phyloP scores from a whole-genome alignment of 176 grass and related monocot genomes.

The Thinopyrum elongatum region DNA sequence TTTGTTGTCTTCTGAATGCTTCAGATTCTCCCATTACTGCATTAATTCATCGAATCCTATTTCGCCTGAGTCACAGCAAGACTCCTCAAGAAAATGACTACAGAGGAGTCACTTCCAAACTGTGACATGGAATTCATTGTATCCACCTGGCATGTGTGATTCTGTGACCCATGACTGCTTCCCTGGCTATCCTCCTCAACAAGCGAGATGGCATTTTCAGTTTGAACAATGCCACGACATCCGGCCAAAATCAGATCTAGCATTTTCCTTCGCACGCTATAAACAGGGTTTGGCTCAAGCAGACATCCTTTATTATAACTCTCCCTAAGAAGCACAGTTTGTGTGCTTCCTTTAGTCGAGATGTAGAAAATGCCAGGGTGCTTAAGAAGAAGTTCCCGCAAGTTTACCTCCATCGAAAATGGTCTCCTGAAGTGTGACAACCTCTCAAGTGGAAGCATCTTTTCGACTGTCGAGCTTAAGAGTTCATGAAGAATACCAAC shows the following conservation, averaged over 20 bases:
- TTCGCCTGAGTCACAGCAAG: neutral
- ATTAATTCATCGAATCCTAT: neutral
- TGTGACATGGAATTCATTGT: neutral
- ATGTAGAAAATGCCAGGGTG: constrained; percentile 74
- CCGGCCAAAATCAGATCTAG: constrained; percentile 41
- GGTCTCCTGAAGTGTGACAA: constrained; percentile 51
- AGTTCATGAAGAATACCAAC: constrained; percentile 67
- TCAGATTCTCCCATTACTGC: neutral
- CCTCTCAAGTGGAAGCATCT: constrained; percentile 56
- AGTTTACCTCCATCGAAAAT: constrained; percentile 56
- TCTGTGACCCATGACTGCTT: constrained; percentile 1
- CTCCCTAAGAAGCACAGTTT: constrained; percentile 55
- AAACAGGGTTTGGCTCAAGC: constrained; percentile 51
- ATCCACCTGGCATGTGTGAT: neutral
- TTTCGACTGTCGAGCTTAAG: constrained; percentile 47
- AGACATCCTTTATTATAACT: constrained; percentile 52
- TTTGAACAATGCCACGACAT: constrained; percentile 26
- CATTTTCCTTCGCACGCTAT: constrained; percentile 51
- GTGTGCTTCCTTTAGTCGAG: constrained; percentile 56
- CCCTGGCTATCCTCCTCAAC: constrained; percentile 12
- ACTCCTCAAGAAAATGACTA: neutral
- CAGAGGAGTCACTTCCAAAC: neutral
- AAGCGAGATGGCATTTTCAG: neutral
- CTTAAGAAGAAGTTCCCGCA: constrained; percentile 63
- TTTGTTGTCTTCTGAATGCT: neutral